Evolutionary conservation across 2,329 filamentous ascomycete genomes (phyloP).

Genomic region (Fulvia fulva): DNA sequence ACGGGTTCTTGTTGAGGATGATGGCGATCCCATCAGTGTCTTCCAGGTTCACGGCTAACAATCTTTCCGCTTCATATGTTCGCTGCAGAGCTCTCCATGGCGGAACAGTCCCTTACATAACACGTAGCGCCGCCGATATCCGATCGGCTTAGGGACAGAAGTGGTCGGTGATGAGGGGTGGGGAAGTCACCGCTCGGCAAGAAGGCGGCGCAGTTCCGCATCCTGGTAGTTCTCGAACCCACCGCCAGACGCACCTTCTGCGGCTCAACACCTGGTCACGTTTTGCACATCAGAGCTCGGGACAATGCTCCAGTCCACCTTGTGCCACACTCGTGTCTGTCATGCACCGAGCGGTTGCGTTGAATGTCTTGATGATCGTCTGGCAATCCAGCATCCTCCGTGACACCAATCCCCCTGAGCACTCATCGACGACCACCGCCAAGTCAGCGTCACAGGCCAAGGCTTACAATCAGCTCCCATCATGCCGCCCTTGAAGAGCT

Average conservation of each 20-base stretch:
- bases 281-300: neutral
- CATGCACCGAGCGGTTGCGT: neutral
- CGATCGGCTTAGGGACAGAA: neutral
- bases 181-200: neutral
- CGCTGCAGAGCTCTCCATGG: neutral
- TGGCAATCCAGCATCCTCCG: too few species aligned
- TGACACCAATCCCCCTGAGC: slow-evolving; percentile 34
- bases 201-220: neutral
- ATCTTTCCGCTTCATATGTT: neutral
- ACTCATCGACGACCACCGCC: neutral
- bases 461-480: neutral
- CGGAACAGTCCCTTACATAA: neutral
- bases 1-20: too few species aligned
- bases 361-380: neutral
- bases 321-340: neutral
- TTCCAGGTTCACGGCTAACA: too few species aligned
- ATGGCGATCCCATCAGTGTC: too few species aligned
- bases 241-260: too few species aligned
- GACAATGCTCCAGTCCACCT: neutral
- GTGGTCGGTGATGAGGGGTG: neutral
- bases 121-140: neutral
- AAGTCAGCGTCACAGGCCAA: slow-evolving; percentile 33
- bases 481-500: slow-evolving; percentile 45
- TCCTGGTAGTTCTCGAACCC: too few species aligned
- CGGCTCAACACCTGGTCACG: neutral